Percentiles rank a stretch among this genome's conserved stretches.
phyloP scores from a whole-genome alignment of 768 basidiomycete genomes.

The Mycena galericulata region DNA sequence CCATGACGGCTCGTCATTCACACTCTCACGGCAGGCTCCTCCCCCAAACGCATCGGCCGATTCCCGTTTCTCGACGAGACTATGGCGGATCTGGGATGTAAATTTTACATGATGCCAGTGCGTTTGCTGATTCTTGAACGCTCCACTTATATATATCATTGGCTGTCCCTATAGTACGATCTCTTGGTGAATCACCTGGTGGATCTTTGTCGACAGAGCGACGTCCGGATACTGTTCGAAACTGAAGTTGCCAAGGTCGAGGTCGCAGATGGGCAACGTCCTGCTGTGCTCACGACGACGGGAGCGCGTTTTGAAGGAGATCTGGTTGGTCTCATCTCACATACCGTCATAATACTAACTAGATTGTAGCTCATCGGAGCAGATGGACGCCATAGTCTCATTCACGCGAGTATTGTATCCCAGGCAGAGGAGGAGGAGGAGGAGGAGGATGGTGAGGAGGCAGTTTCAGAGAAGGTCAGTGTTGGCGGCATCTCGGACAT shows the following conservation, averaged over 20 bases:
- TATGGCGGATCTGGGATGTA: slow-evolving; percentile 6
- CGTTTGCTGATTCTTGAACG: neutral
- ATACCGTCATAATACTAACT: too few relatives aligned
- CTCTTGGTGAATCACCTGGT: neutral
- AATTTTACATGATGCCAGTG: slow-evolving; percentile 14
- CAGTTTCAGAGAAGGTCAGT: neutral
- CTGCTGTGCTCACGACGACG: neutral
- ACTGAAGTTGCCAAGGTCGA: neutral
- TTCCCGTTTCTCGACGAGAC: neutral
- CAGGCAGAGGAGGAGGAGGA: neutral
- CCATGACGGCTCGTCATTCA: neutral
- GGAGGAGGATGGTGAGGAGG: neutral
- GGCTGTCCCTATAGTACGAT: neutral
- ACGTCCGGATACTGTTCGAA: neutral
- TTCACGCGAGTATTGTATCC: neutral
- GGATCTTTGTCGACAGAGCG: neutral
- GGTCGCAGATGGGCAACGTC: neutral
- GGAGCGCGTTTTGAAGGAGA: neutral
- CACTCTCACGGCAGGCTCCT: neutral
- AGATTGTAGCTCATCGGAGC: slow-evolving; percentile 3
- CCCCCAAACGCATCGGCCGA: neutral
- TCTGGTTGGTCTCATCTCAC: neutral
- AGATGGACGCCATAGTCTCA: neutral
- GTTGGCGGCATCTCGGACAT: slow-evolving; percentile 1
- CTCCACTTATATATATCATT: neutral